Percentiles rank a stretch among this genome's conserved stretches.
Evolutionary conservation across 2,329 filamentous ascomycete genomes (phyloP).

Genomic region (Calonectria montana): DNA sequence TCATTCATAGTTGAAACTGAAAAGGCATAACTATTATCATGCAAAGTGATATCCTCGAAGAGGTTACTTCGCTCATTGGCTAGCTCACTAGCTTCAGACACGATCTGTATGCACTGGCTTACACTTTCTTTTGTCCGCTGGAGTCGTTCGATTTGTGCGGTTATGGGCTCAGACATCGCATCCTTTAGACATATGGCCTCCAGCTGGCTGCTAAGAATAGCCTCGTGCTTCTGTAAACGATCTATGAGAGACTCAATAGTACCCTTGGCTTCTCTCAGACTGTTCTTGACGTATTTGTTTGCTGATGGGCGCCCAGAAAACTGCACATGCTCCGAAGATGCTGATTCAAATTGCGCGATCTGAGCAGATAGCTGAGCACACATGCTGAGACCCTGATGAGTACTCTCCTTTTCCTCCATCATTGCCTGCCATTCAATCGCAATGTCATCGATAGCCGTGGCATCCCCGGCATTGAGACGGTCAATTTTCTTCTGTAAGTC

Average conservation of each 20-base stretch:
- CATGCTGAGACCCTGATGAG: slow-evolving; percentile 35
- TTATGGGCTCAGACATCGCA: slow-evolving; percentile 23
- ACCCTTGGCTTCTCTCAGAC: slow-evolving; percentile 27
- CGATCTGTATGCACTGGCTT: slow-evolving; percentile 34
- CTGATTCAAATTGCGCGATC: slow-evolving; percentile 29
- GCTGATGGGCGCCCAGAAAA: slow-evolving; percentile 33
- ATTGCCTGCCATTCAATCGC: slow-evolving; percentile 32
- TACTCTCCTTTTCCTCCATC: slow-evolving; percentile 38
- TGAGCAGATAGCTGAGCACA: slow-evolving; percentile 37
- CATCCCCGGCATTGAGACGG: slow-evolving; percentile 15
- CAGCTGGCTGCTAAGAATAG: slow-evolving; percentile 28
- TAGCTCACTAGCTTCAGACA: slow-evolving; percentile 33
- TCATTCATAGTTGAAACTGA: slow-evolving; percentile 40
- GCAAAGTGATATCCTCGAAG: slow-evolving; percentile 40
- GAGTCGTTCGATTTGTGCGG: slow-evolving; percentile 28
- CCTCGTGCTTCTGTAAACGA: slow-evolving; percentile 30
- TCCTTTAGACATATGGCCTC: slow-evolving; percentile 22
- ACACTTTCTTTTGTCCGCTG: slow-evolving; percentile 37
- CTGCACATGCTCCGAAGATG: slow-evolving; percentile 26
- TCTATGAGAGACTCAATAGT: slow-evolving; percentile 31
- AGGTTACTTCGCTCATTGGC: slow-evolving; percentile 35
- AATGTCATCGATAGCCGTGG: slow-evolving; percentile 22
- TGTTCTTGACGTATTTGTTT: slow-evolving; percentile 30
- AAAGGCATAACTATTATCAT: slow-evolving; percentile 37
- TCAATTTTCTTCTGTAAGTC: slow-evolving; percentile 23